A percentile compares a stretch with the other conserved stretches of the same genome.
Conservation (phyloP, 2,329 filamentous ascomycete species). For the Cladobotryum mycophilum region DNA sequence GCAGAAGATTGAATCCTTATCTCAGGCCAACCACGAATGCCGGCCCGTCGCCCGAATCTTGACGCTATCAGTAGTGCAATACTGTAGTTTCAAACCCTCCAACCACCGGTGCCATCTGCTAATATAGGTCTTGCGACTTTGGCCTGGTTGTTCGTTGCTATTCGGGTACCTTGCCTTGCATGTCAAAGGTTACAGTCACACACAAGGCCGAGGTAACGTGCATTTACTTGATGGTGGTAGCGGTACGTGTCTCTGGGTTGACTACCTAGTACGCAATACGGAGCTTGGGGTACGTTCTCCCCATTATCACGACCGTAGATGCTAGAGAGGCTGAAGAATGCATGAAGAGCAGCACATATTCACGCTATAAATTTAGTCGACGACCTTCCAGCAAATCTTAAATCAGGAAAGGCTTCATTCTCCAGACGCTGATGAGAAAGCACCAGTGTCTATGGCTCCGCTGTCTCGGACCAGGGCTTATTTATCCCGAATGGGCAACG, state of each 20-base stretch:
- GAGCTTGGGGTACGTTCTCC: no score
- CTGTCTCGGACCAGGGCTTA: no score
- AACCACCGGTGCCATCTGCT: slow-evolving; percentile 3
- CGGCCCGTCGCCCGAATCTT: slow-evolving; percentile 17
- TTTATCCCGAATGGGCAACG: slow-evolving; percentile 10
- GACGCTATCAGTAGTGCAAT: slow-evolving; percentile 13
- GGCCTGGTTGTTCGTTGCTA: not conserved
- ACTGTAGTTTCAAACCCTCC: slow-evolving; percentile 4
- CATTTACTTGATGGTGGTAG: slow-evolving; percentile 2
- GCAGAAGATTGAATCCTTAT: slow-evolving; percentile 31
- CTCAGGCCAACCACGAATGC: slow-evolving; percentile 32
- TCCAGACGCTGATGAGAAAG: no score
- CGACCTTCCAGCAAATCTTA: slow-evolving; percentile 1
- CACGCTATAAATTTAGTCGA: slow-evolving; percentile 8
- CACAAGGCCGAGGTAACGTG: slow-evolving; percentile 7
- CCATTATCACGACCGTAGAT: no score
- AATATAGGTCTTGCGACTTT: not conserved
- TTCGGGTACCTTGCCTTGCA: not conserved
- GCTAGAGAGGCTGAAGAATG: no score
- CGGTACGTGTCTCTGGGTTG: no score
- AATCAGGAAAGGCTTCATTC: slow-evolving; percentile 7
- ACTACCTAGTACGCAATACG: no score
- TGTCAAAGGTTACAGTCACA: slow-evolving; percentile 6
- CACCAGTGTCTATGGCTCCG: no score
- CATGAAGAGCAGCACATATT: not conserved